Evolutionary conservation across 2,329 filamentous ascomycete genomes (phyloP).

Genomic region (Aureobasidium musti): DNA sequence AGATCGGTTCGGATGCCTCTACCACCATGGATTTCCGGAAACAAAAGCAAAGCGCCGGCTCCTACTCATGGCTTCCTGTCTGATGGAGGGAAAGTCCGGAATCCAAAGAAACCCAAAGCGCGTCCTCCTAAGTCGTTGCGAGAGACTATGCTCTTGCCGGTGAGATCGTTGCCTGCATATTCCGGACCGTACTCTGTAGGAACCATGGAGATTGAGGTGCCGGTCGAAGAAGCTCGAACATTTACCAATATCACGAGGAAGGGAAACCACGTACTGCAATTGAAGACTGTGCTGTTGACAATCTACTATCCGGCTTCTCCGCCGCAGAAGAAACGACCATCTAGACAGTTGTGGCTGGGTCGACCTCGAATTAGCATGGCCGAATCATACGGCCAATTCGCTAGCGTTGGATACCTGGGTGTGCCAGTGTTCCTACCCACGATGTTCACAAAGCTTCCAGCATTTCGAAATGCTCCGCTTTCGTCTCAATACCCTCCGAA

Average conservation of each 20-base stretch:
- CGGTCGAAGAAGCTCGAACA: constrained; percentile 49
- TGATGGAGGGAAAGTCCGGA: constrained; percentile 40
- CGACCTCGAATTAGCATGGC: constrained; percentile 58
- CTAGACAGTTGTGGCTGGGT: constrained; percentile 63
- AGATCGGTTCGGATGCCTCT: constrained; percentile 5
- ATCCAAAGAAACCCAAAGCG: constrained; percentile 52
- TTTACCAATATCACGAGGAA: constrained; percentile 56
- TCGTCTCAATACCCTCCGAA: constrained; percentile 54
- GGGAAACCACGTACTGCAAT: constrained; percentile 51
- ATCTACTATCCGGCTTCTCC: constrained; percentile 63
- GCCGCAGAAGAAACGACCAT: constrained; percentile 47
- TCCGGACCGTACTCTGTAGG: constrained; percentile 54
- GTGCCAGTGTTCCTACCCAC: constrained; percentile 59
- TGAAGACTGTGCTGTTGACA: constrained; percentile 64
- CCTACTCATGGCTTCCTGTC: constrained; percentile 16
- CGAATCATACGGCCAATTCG: constrained; percentile 64
- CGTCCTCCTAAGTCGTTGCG: constrained; percentile 52
- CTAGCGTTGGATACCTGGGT: constrained; percentile 53
- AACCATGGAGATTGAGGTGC: constrained; percentile 59
- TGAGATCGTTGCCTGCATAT: constrained; percentile 52
- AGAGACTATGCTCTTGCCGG: constrained; percentile 51
- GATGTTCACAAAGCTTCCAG: constrained; percentile 66
- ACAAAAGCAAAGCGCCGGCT: constrained; percentile 1
- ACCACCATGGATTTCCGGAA: constrained; percentile 28
- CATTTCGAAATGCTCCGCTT: constrained; percentile 61